phyloP scores from a whole-genome alignment of 2,329 filamentous ascomycete species.

The Ramularia endophylla region DNA sequence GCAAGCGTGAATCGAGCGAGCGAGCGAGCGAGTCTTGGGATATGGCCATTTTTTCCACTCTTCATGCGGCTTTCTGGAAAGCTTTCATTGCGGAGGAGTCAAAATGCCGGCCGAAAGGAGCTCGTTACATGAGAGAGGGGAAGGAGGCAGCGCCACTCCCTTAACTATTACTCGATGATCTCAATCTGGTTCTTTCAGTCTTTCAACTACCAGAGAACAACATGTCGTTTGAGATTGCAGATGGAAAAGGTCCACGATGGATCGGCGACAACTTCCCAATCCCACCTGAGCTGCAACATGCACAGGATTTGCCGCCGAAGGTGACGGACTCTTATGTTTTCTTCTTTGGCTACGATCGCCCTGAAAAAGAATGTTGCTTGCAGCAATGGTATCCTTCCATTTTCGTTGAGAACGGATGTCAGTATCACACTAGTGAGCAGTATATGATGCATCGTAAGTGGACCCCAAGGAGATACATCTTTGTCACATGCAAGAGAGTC shows the following conservation, averaged over 20 bases:
- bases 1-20: too few species aligned
- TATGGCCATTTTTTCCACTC: too few species aligned
- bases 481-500: too few species aligned
- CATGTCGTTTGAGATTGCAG: conserved; percentile 9
- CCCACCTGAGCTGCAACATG: conserved; percentile 10
- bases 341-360: conserved; percentile 20
- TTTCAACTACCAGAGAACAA: neutral
- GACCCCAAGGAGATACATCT: too few species aligned
- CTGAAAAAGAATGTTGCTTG: conserved; percentile 17
- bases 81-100: too few species aligned
- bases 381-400: conserved; percentile 23
- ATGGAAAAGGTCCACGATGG: conserved; percentile 16
- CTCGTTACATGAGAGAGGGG: too few species aligned
- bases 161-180: too few species aligned
- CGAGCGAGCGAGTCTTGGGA: too few species aligned
- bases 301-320: conserved; percentile 14
- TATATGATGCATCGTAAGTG: conserved; percentile 36
- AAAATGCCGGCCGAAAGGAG: too few species aligned
- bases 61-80: too few species aligned
- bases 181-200: too few species aligned
- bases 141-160: too few species aligned
- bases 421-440: conserved; percentile 21
- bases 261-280: conserved; percentile 13
- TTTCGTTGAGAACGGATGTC: conserved; percentile 11
- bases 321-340: conserved; percentile 19